Percentiles rank a stretch among this genome's conserved stretches.
These are phyloP conservation scores for Ceratobasidium papillatum DNA, from an alignment of 1,284 basidiomycete genomes.

Conservation along the genomic window DNA sequence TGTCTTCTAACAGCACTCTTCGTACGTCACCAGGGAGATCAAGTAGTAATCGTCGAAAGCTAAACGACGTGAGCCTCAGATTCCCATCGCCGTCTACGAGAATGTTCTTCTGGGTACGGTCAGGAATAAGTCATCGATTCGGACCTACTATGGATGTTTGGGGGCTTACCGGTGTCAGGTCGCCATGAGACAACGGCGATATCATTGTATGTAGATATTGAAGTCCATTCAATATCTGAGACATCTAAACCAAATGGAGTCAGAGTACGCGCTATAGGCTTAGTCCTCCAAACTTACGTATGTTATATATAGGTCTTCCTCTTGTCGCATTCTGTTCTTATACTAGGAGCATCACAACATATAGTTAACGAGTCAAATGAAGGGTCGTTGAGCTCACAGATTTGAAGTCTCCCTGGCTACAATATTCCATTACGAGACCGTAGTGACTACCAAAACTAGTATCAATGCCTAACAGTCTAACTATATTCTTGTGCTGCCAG, in stretches of 20 bases:
- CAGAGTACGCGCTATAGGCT: neutral
- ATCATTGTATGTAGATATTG: constrained; percentile 5
- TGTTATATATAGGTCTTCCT: neutral
- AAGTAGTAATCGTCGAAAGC: neutral
- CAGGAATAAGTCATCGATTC: neutral
- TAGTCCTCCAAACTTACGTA: neutral
- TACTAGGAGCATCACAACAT: neutral
- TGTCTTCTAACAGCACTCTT: neutral
- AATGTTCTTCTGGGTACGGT: neutral
- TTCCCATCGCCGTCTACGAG: constrained; percentile 5
- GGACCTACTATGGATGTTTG: no score
- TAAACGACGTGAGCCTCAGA: constrained; percentile 8
- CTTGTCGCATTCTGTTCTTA: neutral
- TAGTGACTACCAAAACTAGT: neutral
- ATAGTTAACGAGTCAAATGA: no score
- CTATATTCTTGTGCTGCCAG: neutral
- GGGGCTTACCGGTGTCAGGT: constrained; percentile 6
- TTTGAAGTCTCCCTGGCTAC: neutral
- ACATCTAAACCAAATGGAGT: neutral
- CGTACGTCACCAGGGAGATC: neutral
- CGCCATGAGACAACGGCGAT: constrained; percentile 1
- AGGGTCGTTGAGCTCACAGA: neutral
- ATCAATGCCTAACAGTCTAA: neutral
- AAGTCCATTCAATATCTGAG: constrained; percentile 5
- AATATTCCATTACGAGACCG: neutral